Conservation (phyloP, 2,329 filamentous ascomycete genomes). For the Purpureocillium takamizusanense region DNA sequence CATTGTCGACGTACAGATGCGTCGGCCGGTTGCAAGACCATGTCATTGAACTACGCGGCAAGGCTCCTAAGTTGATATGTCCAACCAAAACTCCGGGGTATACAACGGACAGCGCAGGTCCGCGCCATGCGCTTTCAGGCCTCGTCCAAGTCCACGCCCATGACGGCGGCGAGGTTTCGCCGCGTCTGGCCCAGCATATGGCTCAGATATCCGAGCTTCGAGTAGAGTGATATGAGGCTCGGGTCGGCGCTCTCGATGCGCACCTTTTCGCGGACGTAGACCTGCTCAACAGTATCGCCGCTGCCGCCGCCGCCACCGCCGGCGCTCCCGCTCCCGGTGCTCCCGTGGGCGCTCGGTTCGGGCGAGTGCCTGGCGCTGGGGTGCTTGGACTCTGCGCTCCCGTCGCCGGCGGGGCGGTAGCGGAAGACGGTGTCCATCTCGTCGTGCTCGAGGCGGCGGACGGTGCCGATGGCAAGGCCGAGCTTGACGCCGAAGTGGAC, state of each 20-base stretch:
- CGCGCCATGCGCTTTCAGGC: constrained; percentile 5
- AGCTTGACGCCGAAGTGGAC: constrained; percentile 56
- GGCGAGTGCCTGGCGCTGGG: constrained; percentile 15
- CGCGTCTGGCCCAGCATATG: constrained; percentile 63
- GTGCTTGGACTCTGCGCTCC: constrained; percentile 14
- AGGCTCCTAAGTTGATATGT: neutral
- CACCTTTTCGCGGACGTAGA: constrained; percentile 83
- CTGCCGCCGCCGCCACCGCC: too few relatives aligned
- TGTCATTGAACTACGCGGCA: neutral
- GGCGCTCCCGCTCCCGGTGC: too few relatives aligned
- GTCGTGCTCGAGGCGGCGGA: constrained; percentile 60
- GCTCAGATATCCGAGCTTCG: constrained; percentile 72
- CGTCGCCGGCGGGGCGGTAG: constrained; percentile 35
- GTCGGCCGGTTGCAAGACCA: too few relatives aligned
- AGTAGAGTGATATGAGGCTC: constrained; percentile 70
- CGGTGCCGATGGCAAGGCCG: constrained; percentile 59
- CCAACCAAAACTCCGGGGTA: constrained; percentile 11
- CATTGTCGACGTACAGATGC: too few relatives aligned
- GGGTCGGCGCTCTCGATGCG: constrained; percentile 85
- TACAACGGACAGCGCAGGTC: constrained; percentile 6
- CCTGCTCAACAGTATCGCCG: constrained; percentile 38
- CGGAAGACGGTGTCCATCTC: constrained; percentile 71
- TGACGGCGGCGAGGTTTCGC: constrained; percentile 66
- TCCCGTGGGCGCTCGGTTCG: constrained; percentile 10
- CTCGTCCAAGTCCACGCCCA: constrained; percentile 45